phyloP scores from a whole-genome alignment of 2,329 filamentous ascomycete genomes.

The Epichloe hybrida region DNA sequence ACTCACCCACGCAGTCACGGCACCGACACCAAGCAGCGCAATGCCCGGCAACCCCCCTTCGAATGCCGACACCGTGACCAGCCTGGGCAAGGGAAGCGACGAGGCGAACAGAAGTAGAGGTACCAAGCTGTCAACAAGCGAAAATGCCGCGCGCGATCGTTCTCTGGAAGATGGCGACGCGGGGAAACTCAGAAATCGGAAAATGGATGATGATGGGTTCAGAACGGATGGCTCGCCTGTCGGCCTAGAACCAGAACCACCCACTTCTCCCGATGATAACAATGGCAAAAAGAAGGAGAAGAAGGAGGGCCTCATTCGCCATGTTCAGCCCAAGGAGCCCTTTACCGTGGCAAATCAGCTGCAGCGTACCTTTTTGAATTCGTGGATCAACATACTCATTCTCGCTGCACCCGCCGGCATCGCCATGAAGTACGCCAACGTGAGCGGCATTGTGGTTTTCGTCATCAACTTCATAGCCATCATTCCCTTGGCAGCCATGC shows the following conservation, averaged over 20 bases:
- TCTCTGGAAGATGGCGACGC: slow-evolving; percentile 11
- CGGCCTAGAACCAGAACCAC: not conserved
- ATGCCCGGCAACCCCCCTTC: slow-evolving; percentile 13
- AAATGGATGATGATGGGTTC: slow-evolving; percentile 12
- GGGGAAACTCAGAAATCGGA: slow-evolving; percentile 18
- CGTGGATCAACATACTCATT: slow-evolving; percentile 76
- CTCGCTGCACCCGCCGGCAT: slow-evolving; percentile 71
- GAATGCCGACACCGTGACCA: slow-evolving; percentile 13
- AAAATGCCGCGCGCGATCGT: slow-evolving; percentile 10
- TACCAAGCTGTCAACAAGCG: slow-evolving; percentile 8
- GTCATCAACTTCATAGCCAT: slow-evolving; percentile 91
- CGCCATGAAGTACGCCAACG: slow-evolving; percentile 49
- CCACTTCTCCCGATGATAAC: slow-evolving; percentile 13
- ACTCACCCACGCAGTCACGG: slow-evolving; percentile 23
- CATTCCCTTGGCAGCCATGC: slow-evolving; percentile 72
- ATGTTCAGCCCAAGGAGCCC: slow-evolving; percentile 35
- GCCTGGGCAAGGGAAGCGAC: slow-evolving; percentile 9
- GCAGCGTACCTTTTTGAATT: slow-evolving; percentile 62
- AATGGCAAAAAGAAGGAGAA: slow-evolving; percentile 16
- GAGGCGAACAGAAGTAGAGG: slow-evolving; percentile 9
- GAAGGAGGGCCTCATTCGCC: slow-evolving; percentile 29
- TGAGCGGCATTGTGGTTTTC: slow-evolving; percentile 55
- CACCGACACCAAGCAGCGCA: slow-evolving; percentile 14
- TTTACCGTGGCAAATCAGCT: slow-evolving; percentile 54
- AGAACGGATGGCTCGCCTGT: slow-evolving; percentile 3